Conservation (phyloP, 2,329 filamentous ascomycete species). For the Aspergillus novoparasiticus region DNA sequence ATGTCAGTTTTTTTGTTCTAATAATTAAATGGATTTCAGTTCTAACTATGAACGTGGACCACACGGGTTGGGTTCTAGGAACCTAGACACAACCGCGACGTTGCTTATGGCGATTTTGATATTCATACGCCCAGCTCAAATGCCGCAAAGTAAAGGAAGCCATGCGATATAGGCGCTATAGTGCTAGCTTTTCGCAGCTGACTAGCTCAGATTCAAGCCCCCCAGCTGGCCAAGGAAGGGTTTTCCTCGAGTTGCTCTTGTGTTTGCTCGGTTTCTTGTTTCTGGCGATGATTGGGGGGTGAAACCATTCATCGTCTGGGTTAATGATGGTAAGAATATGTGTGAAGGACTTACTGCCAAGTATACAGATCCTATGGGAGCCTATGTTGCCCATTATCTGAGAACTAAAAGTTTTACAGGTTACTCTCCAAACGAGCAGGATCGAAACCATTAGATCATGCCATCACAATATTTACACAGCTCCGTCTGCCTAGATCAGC, state of each 20-base stretch:
- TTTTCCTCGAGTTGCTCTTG: slow-evolving; percentile 18
- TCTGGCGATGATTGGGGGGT: slow-evolving; percentile 20
- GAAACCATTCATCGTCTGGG: slow-evolving; percentile 19
- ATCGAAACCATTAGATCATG: slow-evolving; percentile 18
- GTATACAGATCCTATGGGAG: slow-evolving; percentile 1
- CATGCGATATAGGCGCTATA: not conserved
- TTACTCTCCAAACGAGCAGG: slow-evolving; percentile 7
- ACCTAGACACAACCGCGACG: slow-evolving; percentile 42
- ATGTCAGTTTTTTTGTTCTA: not conserved
- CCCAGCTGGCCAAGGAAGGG: slow-evolving; percentile 17
- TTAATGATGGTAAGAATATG: slow-evolving; percentile 23
- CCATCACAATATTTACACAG: slow-evolving; percentile 23
- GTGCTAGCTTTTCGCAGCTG: not conserved
- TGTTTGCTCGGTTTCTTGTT: slow-evolving; percentile 22
- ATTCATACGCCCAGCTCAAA: slow-evolving; percentile 35
- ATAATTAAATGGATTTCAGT: not conserved
- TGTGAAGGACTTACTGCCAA: slow-evolving; percentile 12
- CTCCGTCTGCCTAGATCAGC: slow-evolving; percentile 19
- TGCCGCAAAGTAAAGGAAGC: slow-evolving; percentile 36
- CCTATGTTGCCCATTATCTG: not conserved
- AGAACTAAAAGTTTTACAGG: not conserved
- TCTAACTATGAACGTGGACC: too few species aligned
- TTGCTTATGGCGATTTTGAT: slow-evolving; percentile 36
- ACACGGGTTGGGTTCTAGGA: slow-evolving; percentile 39
- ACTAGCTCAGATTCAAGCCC: slow-evolving; percentile 19